Evolutionary conservation across 805 yeast genomes (phyloP), one percentile per base, ranked within the genome.

Genomic region (Yarrowia sp.): DNA sequence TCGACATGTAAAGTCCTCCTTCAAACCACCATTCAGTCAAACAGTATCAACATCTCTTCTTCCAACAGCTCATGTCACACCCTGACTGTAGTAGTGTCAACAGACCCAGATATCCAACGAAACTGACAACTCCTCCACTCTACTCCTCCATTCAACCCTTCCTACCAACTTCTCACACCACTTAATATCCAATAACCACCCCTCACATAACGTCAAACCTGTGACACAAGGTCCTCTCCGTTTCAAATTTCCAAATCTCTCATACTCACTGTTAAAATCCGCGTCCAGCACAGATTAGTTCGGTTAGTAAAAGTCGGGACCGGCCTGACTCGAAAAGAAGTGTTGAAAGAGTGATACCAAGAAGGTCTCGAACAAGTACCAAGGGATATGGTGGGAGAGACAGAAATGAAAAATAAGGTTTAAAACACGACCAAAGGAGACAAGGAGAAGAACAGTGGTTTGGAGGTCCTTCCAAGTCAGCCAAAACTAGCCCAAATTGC

Each of bases 211-310:
- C 41, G 22, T 36, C 22, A 32, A 32, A 14, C 16, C 12, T 21
- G n/a, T 21, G 24, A 21, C 21, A 16, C 13, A 4, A 35, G 4
- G 10, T 19, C 46, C 31, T 24, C 19, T n/a, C n/a, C n/a, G n/a
- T n/a, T n/a, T n/a, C n/a, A n/a, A n/a, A n/a, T n/a, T n/a, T n/a
- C n/a, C n/a, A n/a, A n/a, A n/a, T n/a, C 35, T n/a, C 31, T 44
- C 27, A 47, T 32, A 47, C 56, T 47, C 56, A 47, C 56, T 32
- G 12, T 31, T 21, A 8, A 16, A 10, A 32, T 47, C 56, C 39
- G 56, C 29, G 56, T 47, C 56, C 56, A 47, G 56, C 56, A 47
- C 56, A 47, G 56, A 47, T 32, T 32, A 21, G 27, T 32, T n/a
- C n/a, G 14, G 39, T 47, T 33, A 22, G 25, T 22, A 21, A 47